Percentiles rank a stretch among this genome's conserved stretches.
These are phyloP conservation scores for Echria macrotheca DNA, from an alignment of 495 filamentous ascomycete genomes.

Conservation along the genomic window DNA sequence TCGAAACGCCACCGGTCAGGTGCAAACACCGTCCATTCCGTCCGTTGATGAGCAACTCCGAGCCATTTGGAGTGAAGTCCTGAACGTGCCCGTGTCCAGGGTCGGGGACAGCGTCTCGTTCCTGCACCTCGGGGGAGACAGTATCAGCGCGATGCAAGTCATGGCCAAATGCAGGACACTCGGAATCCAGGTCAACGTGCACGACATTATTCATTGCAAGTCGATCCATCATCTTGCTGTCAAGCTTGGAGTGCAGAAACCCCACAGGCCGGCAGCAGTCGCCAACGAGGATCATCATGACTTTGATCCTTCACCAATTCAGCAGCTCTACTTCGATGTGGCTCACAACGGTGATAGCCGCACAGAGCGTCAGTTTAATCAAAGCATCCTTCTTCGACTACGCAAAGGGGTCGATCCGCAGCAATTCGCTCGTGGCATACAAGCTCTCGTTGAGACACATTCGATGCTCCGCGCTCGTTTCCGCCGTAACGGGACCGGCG, in stretches of 20 bases:
- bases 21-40: not conserved
- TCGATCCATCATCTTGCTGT: constrained; percentile 19
- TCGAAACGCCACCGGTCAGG: not conserved
- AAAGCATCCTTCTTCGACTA: constrained; percentile 52
- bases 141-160: constrained; percentile 30
- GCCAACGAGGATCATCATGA: constrained; percentile 16
- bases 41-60: constrained; percentile 15
- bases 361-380: constrained; percentile 54
- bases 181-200: constrained; percentile 15
- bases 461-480: constrained; percentile 61
- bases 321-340: constrained; percentile 51
- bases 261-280: not conserved
- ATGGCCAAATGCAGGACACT: constrained; percentile 15
- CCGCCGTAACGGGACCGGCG: constrained; percentile 17
- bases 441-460: constrained; percentile 49
- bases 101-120: constrained; percentile 33
- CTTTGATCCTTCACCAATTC: constrained; percentile 52
- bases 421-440: constrained; percentile 37
- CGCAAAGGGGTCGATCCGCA: constrained; percentile 26
- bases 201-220: constrained; percentile 20
- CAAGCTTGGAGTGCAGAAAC: constrained; percentile 8
- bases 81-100: constrained; percentile 40
- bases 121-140: constrained; percentile 27
- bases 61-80: constrained; percentile 47
- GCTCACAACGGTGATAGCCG: not conserved